Evolutionary conservation across 1,284 basidiomycete genomes (phyloP).

Genomic region (Ganoderma lucidum): DNA sequence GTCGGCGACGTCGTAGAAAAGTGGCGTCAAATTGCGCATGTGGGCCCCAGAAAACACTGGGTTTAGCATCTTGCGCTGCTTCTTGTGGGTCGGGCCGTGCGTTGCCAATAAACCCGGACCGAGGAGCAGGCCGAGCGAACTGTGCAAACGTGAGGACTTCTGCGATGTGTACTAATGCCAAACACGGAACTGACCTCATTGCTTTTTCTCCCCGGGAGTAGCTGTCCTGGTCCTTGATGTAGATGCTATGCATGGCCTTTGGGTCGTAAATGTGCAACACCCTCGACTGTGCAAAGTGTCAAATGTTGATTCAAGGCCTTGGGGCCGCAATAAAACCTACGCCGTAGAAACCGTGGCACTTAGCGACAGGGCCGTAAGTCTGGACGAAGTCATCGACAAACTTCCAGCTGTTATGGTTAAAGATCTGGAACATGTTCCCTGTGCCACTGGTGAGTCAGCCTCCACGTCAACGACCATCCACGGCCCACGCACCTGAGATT

Average conservation of each 20-base stretch:
- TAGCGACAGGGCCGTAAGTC: constrained; percentile 8
- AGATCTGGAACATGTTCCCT: constrained; percentile 16
- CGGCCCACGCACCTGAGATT: constrained; percentile 28
- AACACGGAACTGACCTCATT: background rate
- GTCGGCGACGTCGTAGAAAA: constrained; percentile 35
- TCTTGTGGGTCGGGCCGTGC: constrained; percentile 31
- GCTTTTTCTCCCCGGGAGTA: constrained; percentile 32
- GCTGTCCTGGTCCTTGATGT: constrained; percentile 41
- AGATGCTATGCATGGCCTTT: constrained; percentile 37
- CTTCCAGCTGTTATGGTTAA: constrained; percentile 11
- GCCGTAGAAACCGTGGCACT: background rate
- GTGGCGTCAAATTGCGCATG: constrained; percentile 36
- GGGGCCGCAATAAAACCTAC: background rate
- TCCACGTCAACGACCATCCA: background rate
- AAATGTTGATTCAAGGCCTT: background rate
- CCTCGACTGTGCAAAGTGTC: constrained; percentile 20
- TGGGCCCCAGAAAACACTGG: constrained; percentile 40
- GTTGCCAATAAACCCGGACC: constrained; percentile 17
- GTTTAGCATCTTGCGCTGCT: constrained; percentile 38
- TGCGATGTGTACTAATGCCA: background rate
- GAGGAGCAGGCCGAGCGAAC: background rate
- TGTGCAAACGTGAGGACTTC: background rate
- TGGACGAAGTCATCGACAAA: constrained; percentile 9
- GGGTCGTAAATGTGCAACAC: constrained; percentile 37
- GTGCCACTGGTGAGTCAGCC: background rate